phyloP scores from a whole-genome alignment of 208 protist species.

The Acanthamoeba lugdunensis region DNA sequence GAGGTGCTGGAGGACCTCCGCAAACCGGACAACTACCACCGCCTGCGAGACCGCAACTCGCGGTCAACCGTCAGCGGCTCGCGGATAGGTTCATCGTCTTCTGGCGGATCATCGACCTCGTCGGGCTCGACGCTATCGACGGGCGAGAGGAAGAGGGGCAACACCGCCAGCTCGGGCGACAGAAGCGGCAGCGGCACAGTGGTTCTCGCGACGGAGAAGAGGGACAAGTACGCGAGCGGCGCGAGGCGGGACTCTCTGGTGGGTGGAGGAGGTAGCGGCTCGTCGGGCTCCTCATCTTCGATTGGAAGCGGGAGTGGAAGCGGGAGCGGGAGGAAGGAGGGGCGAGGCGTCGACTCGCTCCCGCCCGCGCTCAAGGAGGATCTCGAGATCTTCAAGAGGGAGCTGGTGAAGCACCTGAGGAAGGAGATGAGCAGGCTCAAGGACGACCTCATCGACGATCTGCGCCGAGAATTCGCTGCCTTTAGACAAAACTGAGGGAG shows the following conservation, averaged over 20 bases:
- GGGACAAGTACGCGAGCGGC: not conserved
- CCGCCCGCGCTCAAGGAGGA: slow-evolving; percentile 8
- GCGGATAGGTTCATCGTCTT: slow-evolving; percentile 23
- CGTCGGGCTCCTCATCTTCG: not conserved
- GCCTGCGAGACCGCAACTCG: not conserved
- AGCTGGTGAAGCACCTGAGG: slow-evolving; percentile 26
- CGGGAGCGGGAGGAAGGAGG: not conserved
- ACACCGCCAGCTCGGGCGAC: not conserved
- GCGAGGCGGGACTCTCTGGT: not conserved
- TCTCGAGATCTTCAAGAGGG: slow-evolving; percentile 43
- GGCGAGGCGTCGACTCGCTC: not conserved
- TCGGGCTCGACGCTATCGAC: not conserved
- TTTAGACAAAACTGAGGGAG: not conserved
- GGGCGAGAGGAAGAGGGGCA: not conserved
- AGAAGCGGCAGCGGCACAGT: not conserved
- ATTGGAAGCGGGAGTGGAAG: not conserved
- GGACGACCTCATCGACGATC: slow-evolving; percentile 30
- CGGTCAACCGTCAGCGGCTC: not conserved
- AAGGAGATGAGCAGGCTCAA: not conserved
- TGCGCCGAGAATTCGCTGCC: slow-evolving; percentile 3
- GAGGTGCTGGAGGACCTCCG: slow-evolving; percentile 12
- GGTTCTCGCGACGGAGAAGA: not conserved
- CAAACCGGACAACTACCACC: slow-evolving; percentile 10
- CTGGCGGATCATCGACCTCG: not conserved
- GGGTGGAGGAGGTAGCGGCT: too few species aligned